Base-by-base conservation (phyloP, 257 asterid genomes). In the Misopates orontium region DNA sequence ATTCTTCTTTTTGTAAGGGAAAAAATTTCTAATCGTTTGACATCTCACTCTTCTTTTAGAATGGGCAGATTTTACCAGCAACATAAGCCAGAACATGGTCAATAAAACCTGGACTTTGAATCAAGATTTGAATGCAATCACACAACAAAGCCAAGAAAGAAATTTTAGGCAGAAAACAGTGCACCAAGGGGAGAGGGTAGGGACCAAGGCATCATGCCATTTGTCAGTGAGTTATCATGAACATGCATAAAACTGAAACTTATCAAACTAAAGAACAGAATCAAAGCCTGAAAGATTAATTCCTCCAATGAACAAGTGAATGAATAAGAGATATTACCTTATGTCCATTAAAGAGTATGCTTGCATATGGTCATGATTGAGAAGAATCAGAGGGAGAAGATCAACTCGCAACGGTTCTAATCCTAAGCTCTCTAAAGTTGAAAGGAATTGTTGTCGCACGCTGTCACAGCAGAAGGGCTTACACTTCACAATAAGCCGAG, bases 291-390 rank as follows among this genome's bases (percentile, higher is more conserved):
- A 14, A 20, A 10, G 59, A 31, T 17, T 40, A 45, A 39, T 44
- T 70, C 22, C 65, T 65, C 67, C 23, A n/a, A 52, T 15, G 53
- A 57, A 6, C 59, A 76, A 42, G 42, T 18, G 77, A 67, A 66
- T 47, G 41, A 50, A 40, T n/a, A 56, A 69, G 36, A 41, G 66
- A 57, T 1, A 48, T 71, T 71, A 94, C 99, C 99, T 94, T 73
- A 94, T 87, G 85, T 94, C 99, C 98, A 94, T 94, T 64, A 94
- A 87, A 68, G 97, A 84, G 76, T 94, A 94, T 24, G 99, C 87
- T 81, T 94, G 99, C 99, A 94, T 94, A 77, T 94, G 99, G 71
- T 94, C 99, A 67, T 94, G 99, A 82, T 94, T 94, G 77, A 94
- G 91, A 71, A 94, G 95, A 72, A 94, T 94, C 63, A 94, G 85